Percentiles rank a stretch among this genome's conserved stretches.
These are phyloP conservation scores for Exophiala alcalophila DNA, from an alignment of 2,329 filamentous ascomycete species.

Conservation along the genomic window DNA sequence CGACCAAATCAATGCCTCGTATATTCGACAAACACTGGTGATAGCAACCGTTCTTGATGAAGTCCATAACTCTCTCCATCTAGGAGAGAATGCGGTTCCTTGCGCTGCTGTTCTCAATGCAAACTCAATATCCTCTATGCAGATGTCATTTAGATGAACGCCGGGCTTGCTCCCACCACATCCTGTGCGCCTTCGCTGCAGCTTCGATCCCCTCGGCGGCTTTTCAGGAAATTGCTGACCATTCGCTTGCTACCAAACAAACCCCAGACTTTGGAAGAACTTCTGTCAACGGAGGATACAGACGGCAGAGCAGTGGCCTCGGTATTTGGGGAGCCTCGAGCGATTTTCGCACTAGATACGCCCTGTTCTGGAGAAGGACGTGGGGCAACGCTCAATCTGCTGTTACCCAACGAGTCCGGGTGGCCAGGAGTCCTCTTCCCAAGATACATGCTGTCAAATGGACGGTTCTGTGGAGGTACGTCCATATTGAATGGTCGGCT, in stretches of 20 bases:
- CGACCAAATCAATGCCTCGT: too few relatives aligned
- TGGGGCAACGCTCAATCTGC: slow-evolving; percentile 24
- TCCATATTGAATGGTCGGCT: slow-evolving; percentile 31
- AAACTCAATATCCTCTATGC: too few relatives aligned
- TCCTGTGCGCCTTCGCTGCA: slow-evolving; percentile 12
- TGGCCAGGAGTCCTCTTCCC: slow-evolving; percentile 26
- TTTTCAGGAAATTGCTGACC: slow-evolving; percentile 32
- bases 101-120: slow-evolving; percentile 4
- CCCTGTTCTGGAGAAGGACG: slow-evolving; percentile 4
- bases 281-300: slow-evolving; percentile 8
- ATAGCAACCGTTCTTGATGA: neutral
- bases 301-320: slow-evolving; percentile 13
- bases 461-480: slow-evolving; percentile 26
- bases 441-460: slow-evolving; percentile 30
- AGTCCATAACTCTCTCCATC: too few relatives aligned
- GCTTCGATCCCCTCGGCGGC: slow-evolving; percentile 14
- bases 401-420: slow-evolving; percentile 22
- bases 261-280: slow-evolving; percentile 18
- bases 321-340: neutral
- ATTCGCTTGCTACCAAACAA: slow-evolving; percentile 27
- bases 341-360: slow-evolving; percentile 4
- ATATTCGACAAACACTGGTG: neutral
- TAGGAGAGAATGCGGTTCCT: neutral
- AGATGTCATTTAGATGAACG: slow-evolving; percentile 13
- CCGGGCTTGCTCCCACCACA: slow-evolving; percentile 11